Percentiles rank a stretch among this genome's conserved stretches.
These are phyloP conservation scores for Stygiomarasmius scandens DNA, from an alignment of 1,284 basidiomycete species.

Conservation along the genomic window DNA sequence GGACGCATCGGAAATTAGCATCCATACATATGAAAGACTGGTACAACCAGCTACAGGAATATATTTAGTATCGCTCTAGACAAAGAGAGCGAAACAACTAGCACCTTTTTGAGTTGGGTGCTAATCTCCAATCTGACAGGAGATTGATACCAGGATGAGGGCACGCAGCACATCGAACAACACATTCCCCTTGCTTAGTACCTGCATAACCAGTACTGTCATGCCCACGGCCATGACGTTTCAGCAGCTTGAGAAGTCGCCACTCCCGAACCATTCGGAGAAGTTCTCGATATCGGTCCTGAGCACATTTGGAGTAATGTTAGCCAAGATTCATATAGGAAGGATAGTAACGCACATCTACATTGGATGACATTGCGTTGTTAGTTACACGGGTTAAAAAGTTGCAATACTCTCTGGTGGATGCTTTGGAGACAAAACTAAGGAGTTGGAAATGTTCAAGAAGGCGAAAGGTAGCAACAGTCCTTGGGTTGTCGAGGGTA, in stretches of 20 bases:
- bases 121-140: not conserved
- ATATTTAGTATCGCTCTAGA: too few relatives aligned
- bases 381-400: constrained; percentile 20
- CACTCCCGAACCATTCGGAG: not conserved
- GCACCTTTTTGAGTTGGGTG: too few relatives aligned
- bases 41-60: too few relatives aligned
- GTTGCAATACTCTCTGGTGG: constrained; percentile 27
- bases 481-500: constrained; percentile 21
- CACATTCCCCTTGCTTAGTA: not conserved
- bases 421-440: constrained; percentile 26
- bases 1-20: too few relatives aligned
- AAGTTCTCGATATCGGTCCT: not conserved
- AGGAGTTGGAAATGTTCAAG: constrained; percentile 28
- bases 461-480: constrained; percentile 24
- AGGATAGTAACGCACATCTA: not conserved
- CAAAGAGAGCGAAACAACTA: too few relatives aligned
- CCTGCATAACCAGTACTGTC: not conserved
- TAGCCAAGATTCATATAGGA: not conserved
- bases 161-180: constrained; percentile 2
- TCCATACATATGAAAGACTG: too few relatives aligned
- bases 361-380: constrained; percentile 23
- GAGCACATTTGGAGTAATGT: not conserved
- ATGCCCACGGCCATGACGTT: constrained; percentile 1
- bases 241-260: not conserved
- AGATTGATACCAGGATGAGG: constrained; percentile 3